phyloP scores from a whole-genome alignment of 2,329 filamentous ascomycete species.

The Pseudomassariella vexata region DNA sequence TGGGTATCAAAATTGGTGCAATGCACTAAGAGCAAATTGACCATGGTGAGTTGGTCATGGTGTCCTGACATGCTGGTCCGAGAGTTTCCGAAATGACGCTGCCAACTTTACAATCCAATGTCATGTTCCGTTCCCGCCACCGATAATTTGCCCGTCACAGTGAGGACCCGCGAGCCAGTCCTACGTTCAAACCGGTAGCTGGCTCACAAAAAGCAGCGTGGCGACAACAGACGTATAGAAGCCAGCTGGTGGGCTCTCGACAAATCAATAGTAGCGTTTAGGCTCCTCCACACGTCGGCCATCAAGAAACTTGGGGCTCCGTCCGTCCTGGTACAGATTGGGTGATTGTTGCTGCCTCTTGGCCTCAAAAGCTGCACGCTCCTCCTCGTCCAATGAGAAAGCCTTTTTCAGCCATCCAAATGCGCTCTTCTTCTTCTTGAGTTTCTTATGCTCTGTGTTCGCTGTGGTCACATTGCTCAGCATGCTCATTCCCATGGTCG shows the following conservation, averaged over 20 bases:
- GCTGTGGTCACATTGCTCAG: slow-evolving; percentile 48
- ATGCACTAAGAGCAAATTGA: slow-evolving; percentile 1
- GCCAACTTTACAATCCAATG: too few species aligned
- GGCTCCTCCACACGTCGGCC: slow-evolving; percentile 38
- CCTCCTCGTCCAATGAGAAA: slow-evolving; percentile 59
- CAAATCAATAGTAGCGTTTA: slow-evolving; percentile 11
- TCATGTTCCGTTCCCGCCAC: too few species aligned
- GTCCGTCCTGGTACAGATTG: slow-evolving; percentile 44
- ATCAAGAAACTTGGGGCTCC: slow-evolving; percentile 50
- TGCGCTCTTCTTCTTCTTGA: slow-evolving; percentile 63
- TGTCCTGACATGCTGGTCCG: background rate
- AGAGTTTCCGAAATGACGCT: background rate
- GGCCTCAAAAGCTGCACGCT: slow-evolving; percentile 53
- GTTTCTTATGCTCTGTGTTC: slow-evolving; percentile 32
- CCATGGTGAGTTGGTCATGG: background rate
- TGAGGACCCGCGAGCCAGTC: too few species aligned
- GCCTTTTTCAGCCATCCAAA: slow-evolving; percentile 66
- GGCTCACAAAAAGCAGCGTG: background rate
- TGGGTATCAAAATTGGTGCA: background rate
- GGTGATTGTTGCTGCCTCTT: slow-evolving; percentile 38
- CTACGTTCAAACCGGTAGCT: too few species aligned
- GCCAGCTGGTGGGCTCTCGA: too few species aligned
- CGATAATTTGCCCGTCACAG: too few species aligned
- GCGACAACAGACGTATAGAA: background rate
- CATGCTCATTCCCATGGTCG: slow-evolving; percentile 51